Evolutionary conservation across 768 basidiomycete genomes (phyloP).

Genomic region (Russula earlei): DNA sequence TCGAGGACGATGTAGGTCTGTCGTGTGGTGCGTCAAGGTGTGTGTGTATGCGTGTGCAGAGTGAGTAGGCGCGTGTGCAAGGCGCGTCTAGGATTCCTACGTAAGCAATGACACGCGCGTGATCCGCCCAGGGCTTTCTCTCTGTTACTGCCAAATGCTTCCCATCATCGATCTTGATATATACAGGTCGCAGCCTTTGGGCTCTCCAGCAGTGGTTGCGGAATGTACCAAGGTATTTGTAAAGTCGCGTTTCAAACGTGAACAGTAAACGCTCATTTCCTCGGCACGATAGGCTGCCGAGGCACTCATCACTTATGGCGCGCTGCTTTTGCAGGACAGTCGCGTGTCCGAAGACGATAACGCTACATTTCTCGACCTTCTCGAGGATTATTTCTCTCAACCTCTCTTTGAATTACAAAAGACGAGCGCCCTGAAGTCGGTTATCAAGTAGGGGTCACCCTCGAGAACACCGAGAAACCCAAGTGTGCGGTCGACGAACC

Average conservation of each 20-base stretch:
- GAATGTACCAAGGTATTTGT: slow-evolving; percentile 56
- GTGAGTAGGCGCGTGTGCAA: neutral
- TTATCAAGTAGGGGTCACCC: slow-evolving; percentile 89
- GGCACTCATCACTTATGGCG: slow-evolving; percentile 77
- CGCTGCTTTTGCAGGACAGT: slow-evolving; percentile 77
- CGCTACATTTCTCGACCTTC: slow-evolving; percentile 69
- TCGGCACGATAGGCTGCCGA: slow-evolving; percentile 53
- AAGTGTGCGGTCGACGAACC: slow-evolving; percentile 77
- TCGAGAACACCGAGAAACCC: slow-evolving; percentile 94
- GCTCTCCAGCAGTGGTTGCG: slow-evolving; percentile 39
- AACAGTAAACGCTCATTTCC: neutral
- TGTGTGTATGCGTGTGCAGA: neutral
- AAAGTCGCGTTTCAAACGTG: neutral
- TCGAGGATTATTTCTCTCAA: slow-evolving; percentile 92
- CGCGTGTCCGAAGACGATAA: slow-evolving; percentile 81
- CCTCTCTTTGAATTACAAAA: slow-evolving; percentile 47
- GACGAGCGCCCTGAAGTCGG: slow-evolving; percentile 81
- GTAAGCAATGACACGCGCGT: neutral
- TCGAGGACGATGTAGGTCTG: neutral
- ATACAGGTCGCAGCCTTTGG: slow-evolving; percentile 40
- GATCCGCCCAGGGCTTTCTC: too few species aligned
- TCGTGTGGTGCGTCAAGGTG: slow-evolving; percentile 8
- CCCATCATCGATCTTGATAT: slow-evolving; percentile 74
- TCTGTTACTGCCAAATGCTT: too few species aligned
- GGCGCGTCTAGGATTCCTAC: neutral